Evolutionary conservation across 2,329 filamentous ascomycete species (phyloP).

Genomic region (Ceratocystis eucalypticola): DNA sequence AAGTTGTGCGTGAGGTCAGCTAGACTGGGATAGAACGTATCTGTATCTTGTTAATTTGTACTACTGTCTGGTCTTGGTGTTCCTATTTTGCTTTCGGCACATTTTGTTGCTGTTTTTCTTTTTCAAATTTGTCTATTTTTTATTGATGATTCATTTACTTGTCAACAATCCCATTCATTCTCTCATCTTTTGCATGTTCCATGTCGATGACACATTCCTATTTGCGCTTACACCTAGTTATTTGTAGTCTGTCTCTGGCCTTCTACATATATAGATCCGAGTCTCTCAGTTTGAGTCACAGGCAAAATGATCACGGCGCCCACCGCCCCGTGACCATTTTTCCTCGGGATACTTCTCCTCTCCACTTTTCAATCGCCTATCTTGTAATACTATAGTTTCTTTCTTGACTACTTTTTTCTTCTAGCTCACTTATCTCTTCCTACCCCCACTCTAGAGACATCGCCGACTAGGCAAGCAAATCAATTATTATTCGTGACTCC

Average conservation of each 20-base stretch:
- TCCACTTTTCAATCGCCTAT: not conserved
- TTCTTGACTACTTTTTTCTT: not conserved
- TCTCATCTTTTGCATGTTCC: not conserved
- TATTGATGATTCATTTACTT: not conserved
- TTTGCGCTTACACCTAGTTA: no score
- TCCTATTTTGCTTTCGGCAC: not conserved
- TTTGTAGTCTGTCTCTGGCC: no score
- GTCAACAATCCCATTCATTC: not conserved
- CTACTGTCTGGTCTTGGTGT: not conserved
- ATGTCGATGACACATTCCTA: no score
- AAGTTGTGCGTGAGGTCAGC: constrained; percentile 50
- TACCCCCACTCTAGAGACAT: not conserved
- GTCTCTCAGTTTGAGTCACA: no score
- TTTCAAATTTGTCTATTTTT: not conserved
- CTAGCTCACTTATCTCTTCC: not conserved
- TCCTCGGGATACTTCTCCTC: not conserved
- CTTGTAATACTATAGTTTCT: not conserved
- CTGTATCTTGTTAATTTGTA: constrained; percentile 1
- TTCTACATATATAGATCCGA: no score
- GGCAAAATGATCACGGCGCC: not conserved
- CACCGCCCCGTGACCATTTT: not conserved
- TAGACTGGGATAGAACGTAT: constrained; percentile 2
- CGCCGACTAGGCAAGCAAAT: not conserved
- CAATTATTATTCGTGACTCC: not conserved
- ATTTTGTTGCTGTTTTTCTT: not conserved